Conservation (phyloP, 495 filamentous ascomycete species). For the Staphylotrichum longicolle region DNA sequence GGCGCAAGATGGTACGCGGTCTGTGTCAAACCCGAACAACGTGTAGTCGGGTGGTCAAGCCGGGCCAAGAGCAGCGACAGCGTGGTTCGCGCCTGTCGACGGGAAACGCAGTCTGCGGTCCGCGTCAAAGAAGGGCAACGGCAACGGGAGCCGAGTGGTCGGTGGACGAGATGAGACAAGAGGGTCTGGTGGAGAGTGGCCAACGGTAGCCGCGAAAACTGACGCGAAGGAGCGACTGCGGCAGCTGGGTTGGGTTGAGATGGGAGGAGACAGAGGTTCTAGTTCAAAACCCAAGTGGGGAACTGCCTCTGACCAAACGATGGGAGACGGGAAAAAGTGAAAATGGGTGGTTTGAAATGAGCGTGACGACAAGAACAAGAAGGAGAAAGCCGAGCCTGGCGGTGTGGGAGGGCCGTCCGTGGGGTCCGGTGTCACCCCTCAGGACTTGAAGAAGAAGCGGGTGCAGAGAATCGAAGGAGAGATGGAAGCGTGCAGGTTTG, state of each 20-base stretch:
- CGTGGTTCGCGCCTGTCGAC: background rate
- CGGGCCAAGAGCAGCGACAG: background rate
- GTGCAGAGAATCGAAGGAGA: slow-evolving; percentile 21
- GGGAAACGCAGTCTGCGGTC: background rate
- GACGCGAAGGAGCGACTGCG: slow-evolving; percentile 9
- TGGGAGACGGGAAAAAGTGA: background rate
- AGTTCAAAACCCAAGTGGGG: slow-evolving; percentile 3
- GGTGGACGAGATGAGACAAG: slow-evolving; percentile 1
- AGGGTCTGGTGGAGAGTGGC: background rate
- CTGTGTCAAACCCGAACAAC: background rate
- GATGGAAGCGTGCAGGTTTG: slow-evolving; percentile 20
- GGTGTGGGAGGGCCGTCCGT: slow-evolving; percentile 6
- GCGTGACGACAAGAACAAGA: slow-evolving; percentile 17
- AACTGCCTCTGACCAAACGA: background rate
- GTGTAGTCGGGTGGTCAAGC: background rate
- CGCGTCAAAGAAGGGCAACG: background rate
- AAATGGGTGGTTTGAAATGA: slow-evolving; percentile 11
- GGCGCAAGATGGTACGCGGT: background rate
- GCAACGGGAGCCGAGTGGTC: background rate
- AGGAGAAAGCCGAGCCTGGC: slow-evolving; percentile 1
- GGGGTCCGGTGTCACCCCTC: slow-evolving; percentile 19
- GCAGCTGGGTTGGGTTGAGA: background rate
- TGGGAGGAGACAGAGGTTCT: no score
- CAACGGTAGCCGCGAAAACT: background rate
- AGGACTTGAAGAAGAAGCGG: slow-evolving; percentile 17